phyloP scores from a whole-genome alignment of 768 basidiomycete species.

The Tricholoma bakamatsutake region DNA sequence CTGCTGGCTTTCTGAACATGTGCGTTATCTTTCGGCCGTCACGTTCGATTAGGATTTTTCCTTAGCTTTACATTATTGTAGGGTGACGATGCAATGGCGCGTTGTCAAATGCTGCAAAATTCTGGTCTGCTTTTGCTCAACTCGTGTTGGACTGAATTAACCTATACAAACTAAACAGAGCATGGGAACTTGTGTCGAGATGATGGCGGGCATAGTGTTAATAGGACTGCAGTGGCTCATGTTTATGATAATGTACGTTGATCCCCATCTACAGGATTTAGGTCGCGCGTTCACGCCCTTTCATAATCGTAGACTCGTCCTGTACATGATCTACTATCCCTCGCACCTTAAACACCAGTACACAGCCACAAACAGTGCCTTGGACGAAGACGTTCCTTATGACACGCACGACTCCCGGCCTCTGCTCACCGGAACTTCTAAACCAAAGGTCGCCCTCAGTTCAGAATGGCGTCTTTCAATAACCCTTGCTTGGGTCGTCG shows the following conservation, averaged over 20 bases:
- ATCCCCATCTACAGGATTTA: neutral
- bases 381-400: constrained; percentile 22
- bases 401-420: constrained; percentile 37
- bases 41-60: neutral
- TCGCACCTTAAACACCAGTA: constrained; percentile 65
- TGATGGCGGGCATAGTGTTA: constrained; percentile 78
- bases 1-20: constrained; percentile 84
- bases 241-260: constrained; percentile 75
- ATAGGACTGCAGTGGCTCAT: constrained; percentile 78
- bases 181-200: constrained; percentile 67
- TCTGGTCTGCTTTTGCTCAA: constrained; percentile 45
- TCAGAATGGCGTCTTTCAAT: constrained; percentile 78
- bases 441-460: constrained; percentile 35
- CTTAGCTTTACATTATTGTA: constrained; percentile 22
- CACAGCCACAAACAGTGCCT: neutral
- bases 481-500: constrained; percentile 63
- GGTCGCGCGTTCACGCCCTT: neutral
- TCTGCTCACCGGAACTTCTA: constrained; percentile 7
- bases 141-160: neutral
- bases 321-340: constrained; percentile 93
- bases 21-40: constrained; percentile 24
- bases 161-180: constrained; percentile 36
- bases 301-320: constrained; percentile 59
- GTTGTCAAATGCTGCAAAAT: constrained; percentile 75
- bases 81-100: constrained; percentile 81